These are phyloP conservation scores for Colletotrichum nymphaeae DNA, from an alignment of 2,329 filamentous ascomycete genomes.

Conservation along the genomic window DNA sequence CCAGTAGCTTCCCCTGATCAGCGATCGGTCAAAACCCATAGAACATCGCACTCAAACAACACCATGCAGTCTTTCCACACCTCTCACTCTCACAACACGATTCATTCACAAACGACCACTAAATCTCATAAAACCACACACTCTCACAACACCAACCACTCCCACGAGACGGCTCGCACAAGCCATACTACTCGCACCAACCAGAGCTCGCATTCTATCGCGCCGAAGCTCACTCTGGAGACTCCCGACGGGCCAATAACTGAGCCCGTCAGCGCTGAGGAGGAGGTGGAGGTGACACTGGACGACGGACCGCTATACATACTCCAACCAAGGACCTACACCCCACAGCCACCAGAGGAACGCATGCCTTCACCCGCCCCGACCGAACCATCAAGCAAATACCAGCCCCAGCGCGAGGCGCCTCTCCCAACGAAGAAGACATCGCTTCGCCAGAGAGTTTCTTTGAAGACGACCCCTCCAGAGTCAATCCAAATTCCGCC, in stretches of 20 bases:
- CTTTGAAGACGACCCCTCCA: constrained; percentile 63
- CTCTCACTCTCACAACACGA: constrained; percentile 25
- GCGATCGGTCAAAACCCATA: constrained; percentile 15
- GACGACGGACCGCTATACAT: constrained; percentile 60
- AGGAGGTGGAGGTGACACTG: constrained; percentile 31
- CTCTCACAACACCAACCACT: not conserved
- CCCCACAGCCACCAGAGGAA: constrained; percentile 57
- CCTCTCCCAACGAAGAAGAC: constrained; percentile 46
- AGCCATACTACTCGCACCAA: constrained; percentile 7
- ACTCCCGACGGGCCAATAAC: constrained; percentile 19
- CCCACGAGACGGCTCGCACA: constrained; percentile 5
- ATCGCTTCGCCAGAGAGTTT: constrained; percentile 66
- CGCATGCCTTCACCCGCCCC: constrained; percentile 61
- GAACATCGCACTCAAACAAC: constrained; percentile 2
- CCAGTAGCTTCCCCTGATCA: constrained; percentile 22
- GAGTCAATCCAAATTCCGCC: constrained; percentile 66
- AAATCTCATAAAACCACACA: not conserved
- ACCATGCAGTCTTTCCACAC: constrained; percentile 16
- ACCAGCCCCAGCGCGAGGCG: constrained; percentile 36
- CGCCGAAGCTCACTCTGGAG: constrained; percentile 31
- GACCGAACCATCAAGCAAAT: constrained; percentile 40
- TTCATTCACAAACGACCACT: not conserved
- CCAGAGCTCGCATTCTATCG: constrained; percentile 3
- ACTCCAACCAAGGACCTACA: constrained; percentile 69
- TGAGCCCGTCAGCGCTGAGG: constrained; percentile 6